These are phyloP conservation scores for Cavenderia fasciculata DNA, from an alignment of 78 protist genomes.

Conservation along the genomic window DNA sequence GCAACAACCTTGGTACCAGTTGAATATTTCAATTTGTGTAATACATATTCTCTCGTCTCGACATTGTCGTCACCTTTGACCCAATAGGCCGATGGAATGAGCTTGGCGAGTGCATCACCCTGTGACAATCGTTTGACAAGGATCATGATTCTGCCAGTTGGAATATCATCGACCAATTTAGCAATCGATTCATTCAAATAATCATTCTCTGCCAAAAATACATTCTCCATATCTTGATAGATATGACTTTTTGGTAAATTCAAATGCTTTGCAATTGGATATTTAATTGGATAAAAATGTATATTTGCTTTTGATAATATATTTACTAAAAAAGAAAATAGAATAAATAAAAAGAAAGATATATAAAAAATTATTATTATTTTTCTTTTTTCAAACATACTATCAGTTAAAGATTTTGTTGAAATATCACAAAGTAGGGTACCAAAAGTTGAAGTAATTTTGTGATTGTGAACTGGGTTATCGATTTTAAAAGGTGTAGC, in stretches of 20 bases:
- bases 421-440: conserved; percentile 62
- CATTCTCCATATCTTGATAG: background rate
- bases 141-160: conserved; percentile 68
- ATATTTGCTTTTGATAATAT: conserved; percentile 48
- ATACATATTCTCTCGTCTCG: conserved; percentile 60
- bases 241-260: background rate
- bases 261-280: background rate
- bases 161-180: conserved; percentile 27
- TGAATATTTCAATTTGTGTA: conserved; percentile 25
- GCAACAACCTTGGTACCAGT: conserved; percentile 60
- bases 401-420: conserved; percentile 38
- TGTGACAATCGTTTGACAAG: conserved; percentile 64
- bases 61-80: conserved; percentile 67
- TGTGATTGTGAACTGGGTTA: conserved; percentile 58
- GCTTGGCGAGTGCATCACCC: conserved; percentile 33
- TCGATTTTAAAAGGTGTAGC: conserved; percentile 70
- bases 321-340: background rate
- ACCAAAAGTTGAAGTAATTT: conserved; percentile 44
- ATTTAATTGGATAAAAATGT: conserved; percentile 65
- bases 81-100: conserved; percentile 71
- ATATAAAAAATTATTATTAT: too few species aligned
- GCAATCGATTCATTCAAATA: conserved; percentile 59
- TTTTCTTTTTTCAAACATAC: conserved; percentile 9
- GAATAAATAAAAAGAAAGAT: too few species aligned
- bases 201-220: conserved; percentile 40